Base-by-base conservation (phyloP, 441 rosid genomes). In the Bruguiera hainesii region DNA sequence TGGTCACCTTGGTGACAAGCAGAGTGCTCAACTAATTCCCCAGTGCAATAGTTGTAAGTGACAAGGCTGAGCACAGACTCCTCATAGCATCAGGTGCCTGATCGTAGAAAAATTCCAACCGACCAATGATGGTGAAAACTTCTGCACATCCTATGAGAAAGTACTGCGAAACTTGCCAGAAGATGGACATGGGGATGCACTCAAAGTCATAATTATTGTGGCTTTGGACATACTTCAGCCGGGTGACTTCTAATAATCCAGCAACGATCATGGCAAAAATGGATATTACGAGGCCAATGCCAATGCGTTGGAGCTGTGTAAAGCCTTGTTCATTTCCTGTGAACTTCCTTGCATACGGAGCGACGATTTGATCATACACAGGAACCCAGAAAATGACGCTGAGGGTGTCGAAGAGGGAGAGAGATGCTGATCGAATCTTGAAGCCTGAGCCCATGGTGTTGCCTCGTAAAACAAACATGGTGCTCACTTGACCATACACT, bases 71-170 rank as follows among this genome's bases (percentile, higher is more conserved):
- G 83, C 97, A 87, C 69, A 94, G 69, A 65, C 97, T 94, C 68
- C 96, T 80, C 96, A 91, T 88, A 0, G 97, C 98, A 74, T 93
- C 97, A 4, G 97, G 98, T 20, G 97, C 97, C 59, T 91, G 96
- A 57, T 88, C 96, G 15, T 93, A 93, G 84, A 91, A 91, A 49
- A 93, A 93, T 85, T 93, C 98, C 56, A 91, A 55, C 73, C 91
- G 92, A 0, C 98, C 97, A 0, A 94, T 85, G 78, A 88, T 81
- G 10, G 92, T 88, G 73, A 94, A 94, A 28, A 94, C 97, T 79
- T 94, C 96, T 0, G 98, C 97, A 66, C 96, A 89, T 3, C 98
- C 97, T 0, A 91, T 61, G 6, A 93, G 87, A 46, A 91, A 82
- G 74, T 91, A 93, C 76, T 88, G 97, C 0, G 97, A 97, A 0